phyloP scores from a whole-genome alignment of 1,284 basidiomycete species.

The Malassezia yamatoensis region DNA sequence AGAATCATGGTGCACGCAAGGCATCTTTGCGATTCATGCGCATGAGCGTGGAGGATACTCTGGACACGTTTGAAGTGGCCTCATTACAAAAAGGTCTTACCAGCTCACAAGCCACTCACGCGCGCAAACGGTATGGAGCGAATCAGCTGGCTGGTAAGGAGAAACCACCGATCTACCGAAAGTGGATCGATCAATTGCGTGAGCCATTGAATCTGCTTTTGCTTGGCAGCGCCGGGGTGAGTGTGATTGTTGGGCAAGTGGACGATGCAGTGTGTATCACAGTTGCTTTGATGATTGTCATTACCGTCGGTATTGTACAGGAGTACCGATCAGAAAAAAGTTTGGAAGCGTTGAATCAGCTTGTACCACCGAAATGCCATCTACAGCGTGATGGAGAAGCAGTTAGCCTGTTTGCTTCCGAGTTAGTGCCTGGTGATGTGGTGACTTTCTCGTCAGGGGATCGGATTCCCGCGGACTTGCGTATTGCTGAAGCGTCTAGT shows the following conservation, averaged over 20 bases:
- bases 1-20: neutral
- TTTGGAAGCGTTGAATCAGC: conserved; percentile 85
- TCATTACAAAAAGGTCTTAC: conserved; percentile 27
- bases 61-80: conserved; percentile 22
- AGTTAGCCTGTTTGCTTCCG: conserved; percentile 70
- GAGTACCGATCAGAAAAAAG: conserved; percentile 90
- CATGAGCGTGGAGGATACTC: conserved; percentile 22
- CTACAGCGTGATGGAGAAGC: conserved; percentile 59
- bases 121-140: conserved; percentile 21
- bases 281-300: conserved; percentile 81
- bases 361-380: conserved; percentile 90
- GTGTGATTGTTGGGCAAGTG: conserved; percentile 78
- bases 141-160: conserved; percentile 87
- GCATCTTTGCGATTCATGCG: conserved; percentile 23
- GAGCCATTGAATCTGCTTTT: conserved; percentile 84
- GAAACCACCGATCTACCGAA: conserved; percentile 67
- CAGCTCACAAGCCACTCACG: conserved; percentile 19
- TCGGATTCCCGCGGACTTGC: conserved; percentile 83
- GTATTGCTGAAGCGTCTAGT: conserved; percentile 66
- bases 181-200: conserved; percentile 85
- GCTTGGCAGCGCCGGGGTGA: conserved; percentile 74
- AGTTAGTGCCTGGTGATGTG: conserved; percentile 86
- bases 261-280: conserved; percentile 91
- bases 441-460: conserved; percentile 79
- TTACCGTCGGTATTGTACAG: conserved; percentile 91